A percentile compares a stretch with the other conserved stretches of the same genome.
phyloP scores from a whole-genome alignment of 352 stramenopile species.

The Phytophthora vignae region DNA sequence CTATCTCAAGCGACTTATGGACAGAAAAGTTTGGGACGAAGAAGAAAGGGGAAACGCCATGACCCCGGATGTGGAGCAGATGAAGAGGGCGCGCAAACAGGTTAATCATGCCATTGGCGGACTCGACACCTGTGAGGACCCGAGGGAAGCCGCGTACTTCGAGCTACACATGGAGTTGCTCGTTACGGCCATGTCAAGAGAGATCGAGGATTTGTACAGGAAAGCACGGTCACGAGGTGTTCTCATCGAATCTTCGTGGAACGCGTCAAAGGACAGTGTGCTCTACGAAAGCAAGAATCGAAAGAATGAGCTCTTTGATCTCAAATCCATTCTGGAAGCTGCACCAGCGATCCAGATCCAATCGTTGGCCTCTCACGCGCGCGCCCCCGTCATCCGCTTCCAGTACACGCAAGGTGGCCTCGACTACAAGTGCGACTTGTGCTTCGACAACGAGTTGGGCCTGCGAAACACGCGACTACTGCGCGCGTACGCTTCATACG shows the following conservation, averaged over 20 bases:
- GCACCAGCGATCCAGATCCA: slow-evolving; percentile 47
- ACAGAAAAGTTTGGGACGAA: slow-evolving; percentile 19
- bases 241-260: too few species aligned
- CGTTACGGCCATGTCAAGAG: too few species aligned
- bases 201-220: too few species aligned
- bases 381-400: slow-evolving; percentile 79
- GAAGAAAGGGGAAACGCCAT: slow-evolving; percentile 1
- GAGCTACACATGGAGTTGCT: slow-evolving; percentile 22
- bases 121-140: too few species aligned
- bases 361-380: slow-evolving; percentile 56
- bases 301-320: slow-evolving; percentile 49
- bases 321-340: slow-evolving; percentile 43
- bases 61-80: too few species aligned
- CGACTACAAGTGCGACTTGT: slow-evolving; percentile 69
- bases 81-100: too few species aligned
- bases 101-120: too few species aligned
- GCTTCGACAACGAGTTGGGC: slow-evolving; percentile 79
- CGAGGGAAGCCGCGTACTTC: slow-evolving; percentile 11
- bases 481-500: slow-evolving; percentile 67
- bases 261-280: slow-evolving; percentile 16
- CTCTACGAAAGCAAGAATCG: slow-evolving; percentile 35
- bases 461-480: slow-evolving; percentile 80
- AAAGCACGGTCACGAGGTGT: background rate
- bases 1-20: slow-evolving; percentile 48
- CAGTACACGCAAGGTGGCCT: slow-evolving; percentile 38